These are phyloP conservation scores for Aspergillus ochraceus DNA, from an alignment of 2,329 filamentous ascomycete species.

Conservation along the genomic window DNA sequence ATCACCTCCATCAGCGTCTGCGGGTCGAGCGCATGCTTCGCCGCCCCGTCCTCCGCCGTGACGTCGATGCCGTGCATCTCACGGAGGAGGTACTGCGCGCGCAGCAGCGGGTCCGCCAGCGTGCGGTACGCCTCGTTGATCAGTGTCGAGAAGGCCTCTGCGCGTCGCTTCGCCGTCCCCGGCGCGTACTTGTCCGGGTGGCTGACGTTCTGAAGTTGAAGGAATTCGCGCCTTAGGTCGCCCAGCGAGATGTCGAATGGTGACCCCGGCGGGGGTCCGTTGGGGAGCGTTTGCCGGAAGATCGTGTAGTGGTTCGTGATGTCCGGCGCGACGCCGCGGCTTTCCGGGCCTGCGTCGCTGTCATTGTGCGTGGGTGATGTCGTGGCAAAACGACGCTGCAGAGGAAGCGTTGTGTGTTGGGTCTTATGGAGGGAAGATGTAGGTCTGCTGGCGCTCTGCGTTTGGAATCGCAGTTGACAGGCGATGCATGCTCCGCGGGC, in stretches of 20 bases:
- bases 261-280: constrained; percentile 74
- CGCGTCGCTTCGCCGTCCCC: constrained; percentile 54
- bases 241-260: constrained; percentile 72
- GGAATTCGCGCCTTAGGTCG: constrained; percentile 78
- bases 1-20: constrained; percentile 82
- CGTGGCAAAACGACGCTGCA: constrained; percentile 19
- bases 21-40: constrained; percentile 65
- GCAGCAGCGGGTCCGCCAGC: constrained; percentile 70
- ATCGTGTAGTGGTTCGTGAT: constrained; percentile 74
- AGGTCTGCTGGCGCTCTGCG: constrained; percentile 33
- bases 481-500: constrained; percentile 14
- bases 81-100: constrained; percentile 83
- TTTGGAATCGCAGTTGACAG: constrained; percentile 26
- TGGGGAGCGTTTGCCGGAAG: constrained; percentile 77
- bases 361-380: constrained; percentile 5
- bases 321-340: constrained; percentile 28
- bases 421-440: constrained; percentile 6
- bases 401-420: neutral
- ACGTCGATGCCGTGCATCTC: constrained; percentile 71
- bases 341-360: neutral
- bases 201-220: constrained; percentile 68
- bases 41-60: constrained; percentile 69
- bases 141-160: constrained; percentile 74
- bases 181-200: constrained; percentile 52
- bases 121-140: constrained; percentile 95